Conservation (phyloP, 495 filamentous ascomycete species). For the Penicillium waksmanii region DNA sequence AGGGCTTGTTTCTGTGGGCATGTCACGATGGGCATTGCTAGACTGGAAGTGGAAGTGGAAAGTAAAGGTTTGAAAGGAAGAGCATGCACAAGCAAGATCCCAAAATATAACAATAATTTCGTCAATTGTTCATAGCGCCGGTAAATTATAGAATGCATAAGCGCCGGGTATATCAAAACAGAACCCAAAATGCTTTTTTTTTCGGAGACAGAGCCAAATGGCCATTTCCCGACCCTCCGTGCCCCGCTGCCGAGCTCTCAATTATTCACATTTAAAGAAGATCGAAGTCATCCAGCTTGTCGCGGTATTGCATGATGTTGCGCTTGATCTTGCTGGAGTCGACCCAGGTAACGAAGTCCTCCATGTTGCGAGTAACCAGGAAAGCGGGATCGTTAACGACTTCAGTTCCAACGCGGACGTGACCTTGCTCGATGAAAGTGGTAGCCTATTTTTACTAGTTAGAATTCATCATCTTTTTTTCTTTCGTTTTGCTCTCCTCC, state of each 20-base stretch:
- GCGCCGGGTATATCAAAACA: constrained; percentile 36
- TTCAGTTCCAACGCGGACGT: constrained; percentile 91
- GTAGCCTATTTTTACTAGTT: constrained; percentile 50
- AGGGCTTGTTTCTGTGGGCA: constrained; percentile 34
- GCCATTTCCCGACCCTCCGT: too few species aligned
- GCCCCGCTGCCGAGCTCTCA: not conserved
- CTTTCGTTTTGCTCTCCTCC: constrained; percentile 4
- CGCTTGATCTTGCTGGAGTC: constrained; percentile 96
- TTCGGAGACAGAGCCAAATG: constrained; percentile 4
- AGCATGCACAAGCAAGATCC: not conserved
- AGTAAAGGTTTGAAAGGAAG: constrained; percentile 34
- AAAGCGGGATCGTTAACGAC: constrained; percentile 78
- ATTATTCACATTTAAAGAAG: constrained; percentile 58
- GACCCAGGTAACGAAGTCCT: constrained; percentile 98
- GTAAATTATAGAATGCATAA: constrained; percentile 27
- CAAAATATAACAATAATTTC: constrained; percentile 7
- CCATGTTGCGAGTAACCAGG: constrained; percentile 70
- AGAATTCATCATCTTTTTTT: constrained; percentile 3
- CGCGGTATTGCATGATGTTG: constrained; percentile 88
- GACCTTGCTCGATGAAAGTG: constrained; percentile 92
- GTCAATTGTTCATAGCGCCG: constrained; percentile 5
- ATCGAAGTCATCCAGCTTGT: constrained; percentile 97
- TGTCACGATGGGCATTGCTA: constrained; percentile 50
- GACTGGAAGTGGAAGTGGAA: constrained; percentile 52
- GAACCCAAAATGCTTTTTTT: constrained; percentile 34